These are phyloP conservation scores for Trypanosomatidae sp. DNA, from an alignment of 208 protist genomes.

Conservation along the genomic window DNA sequence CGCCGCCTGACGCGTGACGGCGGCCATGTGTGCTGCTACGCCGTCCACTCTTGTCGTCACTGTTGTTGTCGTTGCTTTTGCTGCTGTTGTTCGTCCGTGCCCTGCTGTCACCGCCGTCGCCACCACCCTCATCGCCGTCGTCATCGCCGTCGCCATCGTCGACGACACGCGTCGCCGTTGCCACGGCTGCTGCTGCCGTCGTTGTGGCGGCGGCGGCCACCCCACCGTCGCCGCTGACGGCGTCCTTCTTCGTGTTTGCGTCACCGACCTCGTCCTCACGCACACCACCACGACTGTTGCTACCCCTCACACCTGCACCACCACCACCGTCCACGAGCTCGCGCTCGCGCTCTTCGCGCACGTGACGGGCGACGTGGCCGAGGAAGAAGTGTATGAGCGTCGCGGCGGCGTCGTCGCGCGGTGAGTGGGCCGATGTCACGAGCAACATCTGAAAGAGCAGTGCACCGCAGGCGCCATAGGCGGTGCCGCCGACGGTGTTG, in stretches of 20 bases:
- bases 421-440: slow-evolving; percentile 22
- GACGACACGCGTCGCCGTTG: background rate
- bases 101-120: background rate
- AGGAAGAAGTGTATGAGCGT: slow-evolving; percentile 63
- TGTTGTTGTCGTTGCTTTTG: background rate
- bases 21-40: too few relatives aligned
- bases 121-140: background rate
- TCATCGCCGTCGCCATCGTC: background rate
- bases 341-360: slow-evolving; percentile 20
- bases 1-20: too few relatives aligned
- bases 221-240: background rate
- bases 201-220: background rate
- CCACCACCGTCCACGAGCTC: too few relatives aligned
- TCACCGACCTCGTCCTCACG: too few relatives aligned
- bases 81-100: too few relatives aligned
- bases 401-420: slow-evolving; percentile 19
- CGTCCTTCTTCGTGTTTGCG: too few relatives aligned
- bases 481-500: slow-evolving; percentile 28
- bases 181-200: too few relatives aligned
- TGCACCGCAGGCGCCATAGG: slow-evolving; percentile 65
- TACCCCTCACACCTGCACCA: too few relatives aligned
- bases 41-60: background rate
- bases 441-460: slow-evolving; percentile 76
- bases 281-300: too few relatives aligned
- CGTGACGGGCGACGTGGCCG: slow-evolving; percentile 22